Conservation (phyloP, 1,284 basidiomycete species). For the Melampsora larici-populina region DNA sequence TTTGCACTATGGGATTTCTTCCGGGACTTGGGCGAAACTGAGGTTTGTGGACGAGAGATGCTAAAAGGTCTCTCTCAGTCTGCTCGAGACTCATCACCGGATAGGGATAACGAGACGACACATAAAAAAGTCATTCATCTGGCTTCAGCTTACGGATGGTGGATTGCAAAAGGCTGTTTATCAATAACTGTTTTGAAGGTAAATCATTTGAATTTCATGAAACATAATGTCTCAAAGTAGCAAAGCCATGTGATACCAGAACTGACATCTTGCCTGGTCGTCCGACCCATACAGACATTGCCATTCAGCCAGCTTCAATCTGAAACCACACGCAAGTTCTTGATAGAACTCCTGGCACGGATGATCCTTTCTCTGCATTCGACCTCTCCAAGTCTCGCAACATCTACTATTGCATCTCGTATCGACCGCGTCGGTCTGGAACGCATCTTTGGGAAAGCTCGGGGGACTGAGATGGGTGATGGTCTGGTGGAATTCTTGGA, state of each 20-base stretch:
- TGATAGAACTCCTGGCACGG: slow-evolving; percentile 1
- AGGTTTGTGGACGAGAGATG: slow-evolving; percentile 74
- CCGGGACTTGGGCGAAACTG: slow-evolving; percentile 78
- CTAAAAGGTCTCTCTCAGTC: slow-evolving; percentile 62
- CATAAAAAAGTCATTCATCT: slow-evolving; percentile 63
- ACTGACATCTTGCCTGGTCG: background rate
- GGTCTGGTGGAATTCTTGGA: background rate
- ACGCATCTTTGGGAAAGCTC: background rate
- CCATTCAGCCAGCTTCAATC: background rate
- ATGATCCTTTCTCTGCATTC: background rate
- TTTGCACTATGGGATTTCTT: slow-evolving; percentile 97
- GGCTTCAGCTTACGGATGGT: slow-evolving; percentile 76
- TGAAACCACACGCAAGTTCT: background rate
- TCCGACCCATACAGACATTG: background rate
- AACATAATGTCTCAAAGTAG: background rate
- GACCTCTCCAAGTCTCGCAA: slow-evolving; percentile 7
- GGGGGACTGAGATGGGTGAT: slow-evolving; percentile 1
- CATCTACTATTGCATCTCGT: slow-evolving; percentile 7
- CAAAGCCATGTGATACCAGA: background rate
- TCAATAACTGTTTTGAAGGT: slow-evolving; percentile 79
- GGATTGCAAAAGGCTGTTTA: slow-evolving; percentile 70
- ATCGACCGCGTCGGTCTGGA: background rate
- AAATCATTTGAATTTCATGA: slow-evolving; percentile 38
- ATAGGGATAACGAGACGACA: slow-evolving; percentile 56
- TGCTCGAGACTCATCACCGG: slow-evolving; percentile 62